Evolutionary conservation across 2,329 filamentous ascomycete genomes (phyloP), one percentile per base, ranked within the genome.

Genomic region (Exophiala phaeomuriformis): DNA sequence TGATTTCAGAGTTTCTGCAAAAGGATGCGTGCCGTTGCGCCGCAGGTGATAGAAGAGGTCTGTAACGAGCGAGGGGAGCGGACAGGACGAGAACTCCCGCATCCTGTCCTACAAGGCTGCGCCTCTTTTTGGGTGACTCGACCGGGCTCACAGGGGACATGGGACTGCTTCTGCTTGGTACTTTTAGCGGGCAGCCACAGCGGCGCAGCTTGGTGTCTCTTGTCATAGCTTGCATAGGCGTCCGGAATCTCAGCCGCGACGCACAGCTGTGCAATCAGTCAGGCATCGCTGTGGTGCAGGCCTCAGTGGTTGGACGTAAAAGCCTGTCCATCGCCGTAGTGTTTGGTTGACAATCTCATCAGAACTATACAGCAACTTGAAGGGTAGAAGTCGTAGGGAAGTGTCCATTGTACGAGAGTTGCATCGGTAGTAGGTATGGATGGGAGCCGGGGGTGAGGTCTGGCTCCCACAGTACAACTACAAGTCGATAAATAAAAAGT

Each of bases 71-170:
- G 1, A 35, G 42, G 12, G 43, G 42, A 41, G 33, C 44, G 33
- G 5, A 29, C 27, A 53, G 40, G 39, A 40, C 28, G 46, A 19
- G 19, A 43, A 36, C 36, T 10, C 37, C 35, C 36, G 27, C 46
- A 49, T 48, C 49, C 33, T 45, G 42, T 50, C 30, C n/a, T 35
- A 49, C 46, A 33, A 54, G 52, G 52, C 52, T 54, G 52, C 47
- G 52, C 52, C 52, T 50, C 52, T 40, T 10, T 40, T 10, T 31
- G 33, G 12, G 43, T 49, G 28, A 49, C 30, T 36, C 12, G 29
- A 53, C 28, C 19, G 10, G 10, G 27, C 10, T 41, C 19, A 9
- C 27, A 37, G 36, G 32, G 43, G 29, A 19, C 19, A 19, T n/a
- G 19, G 19, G 19, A 9, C 12, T 5, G 3, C 27, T 30, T 10